Percentiles rank a stretch among this genome's conserved stretches.
phyloP scores from a whole-genome alignment of 139 green algal species.

The Nannochloris sp. region DNA sequence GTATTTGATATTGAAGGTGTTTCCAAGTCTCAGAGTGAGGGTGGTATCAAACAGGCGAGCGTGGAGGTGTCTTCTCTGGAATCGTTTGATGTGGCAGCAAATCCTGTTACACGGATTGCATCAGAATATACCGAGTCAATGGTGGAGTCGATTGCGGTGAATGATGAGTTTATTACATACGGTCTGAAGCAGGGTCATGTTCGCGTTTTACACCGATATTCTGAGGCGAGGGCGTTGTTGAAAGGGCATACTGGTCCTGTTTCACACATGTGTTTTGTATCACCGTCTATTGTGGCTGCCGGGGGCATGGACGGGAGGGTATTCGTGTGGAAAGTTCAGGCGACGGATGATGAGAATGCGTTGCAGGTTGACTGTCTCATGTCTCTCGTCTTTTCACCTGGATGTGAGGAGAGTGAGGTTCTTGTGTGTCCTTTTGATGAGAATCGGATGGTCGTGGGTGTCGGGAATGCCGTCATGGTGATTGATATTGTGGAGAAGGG shows the following conservation, averaged over 20 bases:
- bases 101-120: conserved; percentile 47
- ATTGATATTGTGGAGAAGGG: neutral
- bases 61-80: no score
- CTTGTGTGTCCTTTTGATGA: neutral
- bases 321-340: conserved; percentile 39
- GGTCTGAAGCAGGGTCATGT: conserved; percentile 64
- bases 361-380: conserved; percentile 27
- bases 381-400: conserved; percentile 7
- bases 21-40: no score
- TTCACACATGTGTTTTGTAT: conserved; percentile 37
- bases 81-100: conserved; percentile 31
- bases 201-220: conserved; percentile 53
- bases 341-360: conserved; percentile 13
- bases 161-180: conserved; percentile 65
- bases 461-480: conserved; percentile 9
- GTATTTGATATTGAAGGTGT: no score
- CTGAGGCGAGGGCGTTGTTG: conserved; percentile 44
- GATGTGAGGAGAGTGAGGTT: neutral
- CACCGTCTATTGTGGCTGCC: conserved; percentile 35
- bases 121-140: conserved; percentile 29
- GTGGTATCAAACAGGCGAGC: no score
- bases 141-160: conserved; percentile 44
- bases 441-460: conserved; percentile 1
- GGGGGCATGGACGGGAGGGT: conserved; percentile 30
- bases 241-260: conserved; percentile 53